Conservation (phyloP, 2,329 filamentous ascomycete species). For the Penicillium sp. region DNA sequence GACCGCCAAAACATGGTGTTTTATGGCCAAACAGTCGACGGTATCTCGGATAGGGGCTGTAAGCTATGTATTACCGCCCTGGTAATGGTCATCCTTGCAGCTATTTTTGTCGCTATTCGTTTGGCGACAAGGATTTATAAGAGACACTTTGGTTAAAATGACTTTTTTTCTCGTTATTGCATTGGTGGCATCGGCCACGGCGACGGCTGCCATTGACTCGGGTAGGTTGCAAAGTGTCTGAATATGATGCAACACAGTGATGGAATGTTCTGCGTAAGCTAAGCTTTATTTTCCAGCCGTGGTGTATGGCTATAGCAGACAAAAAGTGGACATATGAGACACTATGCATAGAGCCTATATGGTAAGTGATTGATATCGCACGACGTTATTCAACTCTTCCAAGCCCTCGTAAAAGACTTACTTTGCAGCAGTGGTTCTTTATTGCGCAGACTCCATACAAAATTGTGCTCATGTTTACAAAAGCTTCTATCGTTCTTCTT, state of each 20-base stretch:
- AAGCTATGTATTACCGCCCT: constrained; percentile 21
- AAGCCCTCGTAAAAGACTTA: constrained; percentile 7
- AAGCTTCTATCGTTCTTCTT: constrained; percentile 56
- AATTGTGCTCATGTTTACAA: constrained; percentile 56
- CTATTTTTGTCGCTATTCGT: constrained; percentile 23
- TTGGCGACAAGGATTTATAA: constrained; percentile 17
- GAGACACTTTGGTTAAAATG: constrained; percentile 11
- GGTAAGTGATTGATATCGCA: neutral
- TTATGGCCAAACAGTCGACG: neutral
- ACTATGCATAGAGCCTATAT: constrained; percentile 16
- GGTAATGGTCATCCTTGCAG: constrained; percentile 23
- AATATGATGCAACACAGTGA: neutral
- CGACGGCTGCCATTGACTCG: neutral
- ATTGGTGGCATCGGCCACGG: neutral
- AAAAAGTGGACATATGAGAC: constrained; percentile 23
- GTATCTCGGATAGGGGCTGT: constrained; percentile 5
- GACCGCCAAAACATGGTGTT: neutral
- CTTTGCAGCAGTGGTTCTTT: constrained; percentile 44
- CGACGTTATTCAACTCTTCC: too few relatives aligned
- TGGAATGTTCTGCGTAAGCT: neutral
- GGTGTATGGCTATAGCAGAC: constrained; percentile 35
- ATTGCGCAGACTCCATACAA: constrained; percentile 59
- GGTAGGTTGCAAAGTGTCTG: neutral
- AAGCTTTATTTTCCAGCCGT: constrained; percentile 25
- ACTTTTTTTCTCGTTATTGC: neutral